Base-by-base conservation (phyloP, 169 alveolate genomes). In the Plasmodium vivax region DNA sequence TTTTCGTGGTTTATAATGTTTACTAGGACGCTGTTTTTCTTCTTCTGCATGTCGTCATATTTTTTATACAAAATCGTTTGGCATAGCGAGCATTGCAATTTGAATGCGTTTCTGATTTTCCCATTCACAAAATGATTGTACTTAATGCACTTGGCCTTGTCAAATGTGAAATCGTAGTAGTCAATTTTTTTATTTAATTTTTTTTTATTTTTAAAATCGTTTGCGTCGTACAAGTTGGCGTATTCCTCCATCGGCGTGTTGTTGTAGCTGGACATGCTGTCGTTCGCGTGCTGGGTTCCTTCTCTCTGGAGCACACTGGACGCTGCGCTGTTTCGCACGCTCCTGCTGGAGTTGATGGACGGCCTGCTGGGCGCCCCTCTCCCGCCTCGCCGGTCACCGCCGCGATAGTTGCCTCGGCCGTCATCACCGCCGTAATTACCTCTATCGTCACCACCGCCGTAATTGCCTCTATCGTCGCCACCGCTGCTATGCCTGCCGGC, bases 91-190 rank as follows among this genome's bases (percentile, higher is more conserved):
- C 95, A 92, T 16, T 82, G 92, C 58, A 92, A 82, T 73, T 92
- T 92, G 34, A 92, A 92, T 3, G 68, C 38, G 16, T 92, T 92
- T 92, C 81, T 92, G 16, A 82, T 58, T 82, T 92, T 92, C 0
- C 79, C n/a, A 51, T 92, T 79, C 16, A 92, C 95, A 72, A 71
- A 92, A 54, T 73, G 71, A 58, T 92, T 92, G 32, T 54, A 92
- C 36, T 82, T 82, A 36, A 92, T 62, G 16, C 47, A 45, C 77
- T 92, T 71, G 43, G 19, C 54, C 45, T 92, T 81, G n/a, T 82
- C 81, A 92, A 92, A 92, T 68, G 92, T 82, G 62, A 92, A 92
- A 92, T 92, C 95, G 82, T 51, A 92, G 77, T 30, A 82, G 47
- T 82, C 95, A 12, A 92, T 56, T 88, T 73, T 88, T 74, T 74